A percentile compares a stretch with the other conserved stretches of the same genome.
phyloP scores from a whole-genome alignment of 805 yeast genomes.

The Zygotorulaspora florentina region DNA sequence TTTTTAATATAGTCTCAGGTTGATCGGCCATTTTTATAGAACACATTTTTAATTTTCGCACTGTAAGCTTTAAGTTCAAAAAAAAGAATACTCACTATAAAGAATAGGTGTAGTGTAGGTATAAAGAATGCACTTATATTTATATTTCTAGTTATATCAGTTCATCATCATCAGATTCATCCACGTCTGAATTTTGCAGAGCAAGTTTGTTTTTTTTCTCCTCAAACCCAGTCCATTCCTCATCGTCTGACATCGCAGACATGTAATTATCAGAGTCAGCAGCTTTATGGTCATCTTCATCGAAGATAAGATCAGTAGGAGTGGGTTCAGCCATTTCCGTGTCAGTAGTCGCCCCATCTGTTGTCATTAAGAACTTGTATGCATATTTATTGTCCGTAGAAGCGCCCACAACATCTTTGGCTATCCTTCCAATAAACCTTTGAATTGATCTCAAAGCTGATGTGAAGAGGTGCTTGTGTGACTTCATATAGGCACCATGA shows the following conservation, averaged over 20 bases:
- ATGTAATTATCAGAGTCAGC: slow-evolving; percentile 27
- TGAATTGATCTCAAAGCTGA: slow-evolving; percentile 66
- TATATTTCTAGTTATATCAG: slow-evolving; percentile 14
- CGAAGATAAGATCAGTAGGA: slow-evolving; percentile 31
- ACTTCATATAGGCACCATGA: slow-evolving; percentile 74
- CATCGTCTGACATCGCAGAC: slow-evolving; percentile 33
- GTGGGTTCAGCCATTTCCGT: slow-evolving; percentile 35
- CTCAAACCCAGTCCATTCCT: slow-evolving; percentile 36
- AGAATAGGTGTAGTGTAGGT: too few relatives aligned
- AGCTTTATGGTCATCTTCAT: slow-evolving; percentile 26
- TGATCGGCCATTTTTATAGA: too few relatives aligned
- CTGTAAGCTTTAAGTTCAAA: too few relatives aligned
- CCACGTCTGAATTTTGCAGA: slow-evolving; percentile 18
- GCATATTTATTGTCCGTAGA: slow-evolving; percentile 52
- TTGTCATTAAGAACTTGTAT: slow-evolving; percentile 46
- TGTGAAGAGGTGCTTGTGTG: slow-evolving; percentile 57
- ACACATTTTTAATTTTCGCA: neutral
- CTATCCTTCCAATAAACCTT: slow-evolving; percentile 67
- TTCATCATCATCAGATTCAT: slow-evolving; percentile 30
- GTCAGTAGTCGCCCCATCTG: slow-evolving; percentile 25
- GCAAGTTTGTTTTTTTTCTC: slow-evolving; percentile 27
- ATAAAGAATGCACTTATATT: neutral
- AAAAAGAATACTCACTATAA: neutral
- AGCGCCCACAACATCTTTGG: slow-evolving; percentile 62
- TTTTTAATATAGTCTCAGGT: too few relatives aligned